Evolutionary conservation across 2,329 filamentous ascomycete genomes (phyloP).

Genomic region (Fusarium burgessii): DNA sequence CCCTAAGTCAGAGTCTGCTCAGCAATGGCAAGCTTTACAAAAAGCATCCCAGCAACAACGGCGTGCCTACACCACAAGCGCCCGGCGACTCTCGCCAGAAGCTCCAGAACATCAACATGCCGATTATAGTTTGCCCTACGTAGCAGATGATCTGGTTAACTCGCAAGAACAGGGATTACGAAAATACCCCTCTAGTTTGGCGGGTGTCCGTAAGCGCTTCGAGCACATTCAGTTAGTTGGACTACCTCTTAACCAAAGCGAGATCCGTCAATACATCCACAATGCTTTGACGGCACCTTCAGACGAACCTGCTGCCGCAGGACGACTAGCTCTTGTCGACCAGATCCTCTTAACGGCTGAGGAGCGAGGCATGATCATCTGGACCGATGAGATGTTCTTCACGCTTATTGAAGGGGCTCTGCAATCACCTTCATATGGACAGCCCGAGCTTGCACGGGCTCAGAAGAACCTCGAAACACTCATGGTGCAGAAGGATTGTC

Average conservation of each 20-base stretch:
- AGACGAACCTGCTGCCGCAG: conserved; percentile 38
- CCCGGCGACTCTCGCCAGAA: conserved; percentile 39
- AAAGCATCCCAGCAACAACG: conserved; percentile 50
- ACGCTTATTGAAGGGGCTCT: conserved; percentile 58
- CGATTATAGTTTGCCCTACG: background rate
- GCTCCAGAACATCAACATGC: background rate
- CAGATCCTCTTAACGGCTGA: conserved; percentile 59
- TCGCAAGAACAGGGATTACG: background rate
- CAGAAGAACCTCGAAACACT: conserved; percentile 61
- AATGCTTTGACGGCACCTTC: conserved; percentile 51
- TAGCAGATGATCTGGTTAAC: background rate
- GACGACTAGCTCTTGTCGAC: conserved; percentile 56
- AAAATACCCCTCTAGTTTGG: conserved; percentile 25
- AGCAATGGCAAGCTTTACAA: conserved; percentile 53
- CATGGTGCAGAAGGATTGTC: conserved; percentile 52
- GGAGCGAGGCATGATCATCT: conserved; percentile 58
- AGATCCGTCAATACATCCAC: conserved; percentile 54
- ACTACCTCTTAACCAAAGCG: conserved; percentile 50
- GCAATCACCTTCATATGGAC: conserved; percentile 47
- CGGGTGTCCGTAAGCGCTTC: conserved; percentile 47
- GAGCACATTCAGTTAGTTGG: conserved; percentile 56
- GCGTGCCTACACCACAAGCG: conserved; percentile 51
- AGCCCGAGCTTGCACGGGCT: conserved; percentile 52
- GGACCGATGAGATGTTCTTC: conserved; percentile 62
- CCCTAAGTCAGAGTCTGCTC: conserved; percentile 46